phyloP scores from a whole-genome alignment of 768 basidiomycete species.

The Pisolithus albus region DNA sequence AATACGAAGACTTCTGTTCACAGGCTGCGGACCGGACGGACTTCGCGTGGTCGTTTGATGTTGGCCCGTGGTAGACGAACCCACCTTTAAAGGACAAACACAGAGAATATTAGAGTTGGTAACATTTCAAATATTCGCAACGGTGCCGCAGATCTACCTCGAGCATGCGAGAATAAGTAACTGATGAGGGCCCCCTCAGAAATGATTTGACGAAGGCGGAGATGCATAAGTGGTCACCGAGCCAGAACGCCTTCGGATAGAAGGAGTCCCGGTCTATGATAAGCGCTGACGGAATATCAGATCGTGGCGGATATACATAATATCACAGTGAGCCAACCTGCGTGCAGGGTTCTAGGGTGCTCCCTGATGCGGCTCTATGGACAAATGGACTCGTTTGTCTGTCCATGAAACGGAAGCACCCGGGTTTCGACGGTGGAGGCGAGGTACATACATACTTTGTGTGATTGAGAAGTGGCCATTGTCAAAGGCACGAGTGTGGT shows the following conservation, averaged over 20 bases:
- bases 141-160: conserved; percentile 13
- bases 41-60: too few relatives aligned
- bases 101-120: conserved; percentile 11
- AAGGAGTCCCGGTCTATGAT: not conserved
- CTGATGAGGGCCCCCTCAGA: conserved; percentile 10
- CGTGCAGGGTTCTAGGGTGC: conserved; percentile 21
- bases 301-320: conserved; percentile 21
- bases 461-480: not conserved
- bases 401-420: conserved; percentile 1
- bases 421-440: not conserved
- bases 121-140: conserved; percentile 24
- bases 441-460: not conserved
- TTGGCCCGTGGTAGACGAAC: not conserved
- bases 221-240: not conserved
- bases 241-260: conserved; percentile 1
- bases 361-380: conserved; percentile 21
- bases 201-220: not conserved
- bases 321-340: conserved; percentile 18
- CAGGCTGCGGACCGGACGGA: too few relatives aligned
- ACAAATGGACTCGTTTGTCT: conserved; percentile 8
- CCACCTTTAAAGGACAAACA: conserved; percentile 5
- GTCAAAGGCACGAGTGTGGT: not conserved
- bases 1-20: too few relatives aligned
- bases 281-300: conserved; percentile 10
- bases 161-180: conserved; percentile 10